Base-by-base conservation (phyloP, 768 basidiomycete species). In the Glaciozyma antarctica region DNA sequence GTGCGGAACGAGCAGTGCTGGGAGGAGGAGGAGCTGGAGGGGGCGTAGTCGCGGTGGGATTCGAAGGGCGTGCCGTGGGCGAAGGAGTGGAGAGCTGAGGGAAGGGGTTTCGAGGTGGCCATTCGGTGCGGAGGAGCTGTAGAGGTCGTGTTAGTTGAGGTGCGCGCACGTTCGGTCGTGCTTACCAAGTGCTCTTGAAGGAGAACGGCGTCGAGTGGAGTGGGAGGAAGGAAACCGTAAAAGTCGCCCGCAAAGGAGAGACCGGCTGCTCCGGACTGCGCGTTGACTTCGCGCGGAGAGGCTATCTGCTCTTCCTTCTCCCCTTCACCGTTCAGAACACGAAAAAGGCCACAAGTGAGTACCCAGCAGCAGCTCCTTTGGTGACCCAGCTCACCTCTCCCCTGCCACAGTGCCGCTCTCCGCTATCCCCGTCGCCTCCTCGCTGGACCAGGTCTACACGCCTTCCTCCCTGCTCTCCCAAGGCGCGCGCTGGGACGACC, bases 401-500 rank as follows among this genome's bases (percentile, higher is more conserved):
- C 47, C 19, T 21, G n/a, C n/a, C 47, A 12, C 49, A 51, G 49
- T 51, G 53, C 28, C 28, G 10, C 30, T 54, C 53, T 12, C 43
- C 9, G 44, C 67, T 0, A 57, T 69, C 32, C 68, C 68, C 0
- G 21, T 60, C 10, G 22, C 26, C 19, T 32, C 47, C 15, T 21
- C 58, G 19, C 64, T 71, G 19, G 44, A 34, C 55, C 38, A 67
- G 26, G 47, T 71, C 55, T 71, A 71, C 60, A 65, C 66, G 9
- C 57, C 62, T 17, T 60, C 62, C 32, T 53, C 70, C 2, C 66
- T 71, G 32, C n/a, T 60, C 5, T 30, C 51, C 17, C 61, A 71
- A 32, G 66, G 64, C 47, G 45, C 26, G 54, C 41, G 70, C 2
- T 71, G 70, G 70, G 58, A 63, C 47, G 0, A 0, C 4, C 61